A percentile compares a stretch with the other conserved stretches of the same genome.
Evolutionary conservation across 805 yeast species (phyloP).

Genomic region (Pichia phayaonensis): DNA sequence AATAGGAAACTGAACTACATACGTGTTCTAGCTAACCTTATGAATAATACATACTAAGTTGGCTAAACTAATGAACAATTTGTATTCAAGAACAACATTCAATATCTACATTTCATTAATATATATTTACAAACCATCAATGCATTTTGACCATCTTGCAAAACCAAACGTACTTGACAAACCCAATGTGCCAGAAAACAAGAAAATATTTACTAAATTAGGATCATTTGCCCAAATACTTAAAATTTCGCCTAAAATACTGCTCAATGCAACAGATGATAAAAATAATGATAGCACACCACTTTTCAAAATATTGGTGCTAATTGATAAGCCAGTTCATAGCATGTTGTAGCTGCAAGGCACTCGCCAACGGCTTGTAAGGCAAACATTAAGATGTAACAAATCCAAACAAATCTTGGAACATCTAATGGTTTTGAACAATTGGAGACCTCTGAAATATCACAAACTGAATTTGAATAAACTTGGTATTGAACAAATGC

Average conservation of each 20-base stretch:
- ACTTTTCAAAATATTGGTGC: constrained; percentile 45
- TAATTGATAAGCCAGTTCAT: constrained; percentile 47
- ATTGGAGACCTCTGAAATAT: constrained; percentile 22
- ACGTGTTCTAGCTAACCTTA: too few species aligned
- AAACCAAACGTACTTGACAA: constrained; percentile 6
- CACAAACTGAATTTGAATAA: constrained; percentile 41
- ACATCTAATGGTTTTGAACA: constrained; percentile 17
- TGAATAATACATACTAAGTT: too few species aligned
- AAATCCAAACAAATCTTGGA: constrained; percentile 29
- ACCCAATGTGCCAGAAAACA: constrained; percentile 30
- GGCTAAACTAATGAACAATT: too few species aligned
- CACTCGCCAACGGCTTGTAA: constrained; percentile 47
- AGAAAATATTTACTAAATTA: constrained; percentile 30
- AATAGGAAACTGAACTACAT: too few species aligned
- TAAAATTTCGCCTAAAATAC: constrained; percentile 36
- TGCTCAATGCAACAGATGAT: constrained; percentile 37
- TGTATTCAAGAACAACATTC: too few species aligned
- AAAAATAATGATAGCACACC: constrained; percentile 37
- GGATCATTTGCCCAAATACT: constrained; percentile 36
- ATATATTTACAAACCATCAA: background rate
- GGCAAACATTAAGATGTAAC: constrained; percentile 28
- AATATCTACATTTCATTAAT: too few species aligned
- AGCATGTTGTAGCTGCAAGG: constrained; percentile 43
- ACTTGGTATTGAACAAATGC: constrained; percentile 39
- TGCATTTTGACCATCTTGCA: constrained; percentile 3